Conservation (phyloP, 2,329 filamentous ascomycete species). For the Cucurbitaria berberidis region DNA sequence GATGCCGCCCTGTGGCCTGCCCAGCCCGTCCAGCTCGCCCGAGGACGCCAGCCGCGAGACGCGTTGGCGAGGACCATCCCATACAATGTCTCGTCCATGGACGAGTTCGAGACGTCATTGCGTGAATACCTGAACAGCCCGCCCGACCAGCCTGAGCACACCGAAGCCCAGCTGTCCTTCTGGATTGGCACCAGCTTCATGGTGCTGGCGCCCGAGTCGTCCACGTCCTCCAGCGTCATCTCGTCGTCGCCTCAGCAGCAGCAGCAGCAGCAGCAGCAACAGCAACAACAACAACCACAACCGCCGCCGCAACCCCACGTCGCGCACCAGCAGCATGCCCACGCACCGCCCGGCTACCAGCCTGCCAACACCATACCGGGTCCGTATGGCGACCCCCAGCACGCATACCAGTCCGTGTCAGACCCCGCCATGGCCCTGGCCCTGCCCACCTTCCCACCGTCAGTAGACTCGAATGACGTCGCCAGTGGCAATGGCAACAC, state of each 20-base stretch:
- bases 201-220: constrained; percentile 25
- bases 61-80: constrained; percentile 42
- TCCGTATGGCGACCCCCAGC: constrained; percentile 25
- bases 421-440: constrained; percentile 35
- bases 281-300: neutral
- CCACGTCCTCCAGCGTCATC: neutral
- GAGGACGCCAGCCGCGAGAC: constrained; percentile 48
- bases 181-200: constrained; percentile 47
- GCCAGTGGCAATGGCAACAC: constrained; percentile 10
- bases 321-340: constrained; percentile 16
- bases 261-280: no score
- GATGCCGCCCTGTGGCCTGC: constrained; percentile 23
- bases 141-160: constrained; percentile 45
- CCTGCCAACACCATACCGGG: constrained; percentile 27
- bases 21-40: constrained; percentile 35
- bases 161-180: constrained; percentile 48
- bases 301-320: constrained; percentile 14
- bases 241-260: neutral
- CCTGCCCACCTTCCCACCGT: constrained; percentile 25
- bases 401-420: constrained; percentile 31
- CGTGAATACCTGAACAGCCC: constrained; percentile 43
- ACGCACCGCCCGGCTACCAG: constrained; percentile 39
- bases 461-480: constrained; percentile 8
- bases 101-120: constrained; percentile 46
- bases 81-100: constrained; percentile 40